Conservation (phyloP, 345 rosid species). For the Citrus medica region DNA sequence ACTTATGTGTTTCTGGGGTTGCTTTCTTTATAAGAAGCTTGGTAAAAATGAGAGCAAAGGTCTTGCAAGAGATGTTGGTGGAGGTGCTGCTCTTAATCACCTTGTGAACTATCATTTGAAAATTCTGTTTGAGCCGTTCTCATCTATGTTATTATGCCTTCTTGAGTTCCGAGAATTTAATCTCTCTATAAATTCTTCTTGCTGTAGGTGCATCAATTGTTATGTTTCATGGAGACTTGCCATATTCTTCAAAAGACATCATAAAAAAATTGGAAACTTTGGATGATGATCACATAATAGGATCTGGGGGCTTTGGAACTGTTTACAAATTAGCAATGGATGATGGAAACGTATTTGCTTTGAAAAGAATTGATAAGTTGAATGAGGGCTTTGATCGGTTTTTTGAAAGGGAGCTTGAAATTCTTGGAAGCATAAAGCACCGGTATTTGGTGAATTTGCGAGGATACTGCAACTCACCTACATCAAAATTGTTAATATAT, state of each 20-base stretch:
- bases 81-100: conserved; percentile 51
- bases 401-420: conserved; percentile 96
- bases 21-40: conserved; percentile 95
- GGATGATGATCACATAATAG: conserved; percentile 85
- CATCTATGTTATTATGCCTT: background rate
- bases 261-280: conserved; percentile 83
- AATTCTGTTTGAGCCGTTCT: conserved; percentile 5
- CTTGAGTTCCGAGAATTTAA: conserved; percentile 7
- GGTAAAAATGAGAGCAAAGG: conserved; percentile 74
- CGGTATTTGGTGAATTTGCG: conserved; percentile 92
- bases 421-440: conserved; percentile 97
- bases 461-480: conserved; percentile 95
- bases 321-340: conserved; percentile 97
- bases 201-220: conserved; percentile 88
- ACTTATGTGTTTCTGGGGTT: conserved; percentile 99
- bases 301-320: conserved; percentile 93
- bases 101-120: conserved; percentile 11
- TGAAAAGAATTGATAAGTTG: conserved; percentile 81
- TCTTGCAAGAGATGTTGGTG: conserved; percentile 83
- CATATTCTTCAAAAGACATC: conserved; percentile 93
- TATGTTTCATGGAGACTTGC: conserved; percentile 98
- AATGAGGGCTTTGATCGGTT: conserved; percentile 93
- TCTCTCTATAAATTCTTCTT: conserved; percentile 13
- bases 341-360: conserved; percentile 88
- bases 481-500: conserved; percentile 82